Percentiles rank a stretch among this genome's conserved stretches.
phyloP scores from a whole-genome alignment of 495 filamentous ascomycete genomes.

The Daldinia concentrica region DNA sequence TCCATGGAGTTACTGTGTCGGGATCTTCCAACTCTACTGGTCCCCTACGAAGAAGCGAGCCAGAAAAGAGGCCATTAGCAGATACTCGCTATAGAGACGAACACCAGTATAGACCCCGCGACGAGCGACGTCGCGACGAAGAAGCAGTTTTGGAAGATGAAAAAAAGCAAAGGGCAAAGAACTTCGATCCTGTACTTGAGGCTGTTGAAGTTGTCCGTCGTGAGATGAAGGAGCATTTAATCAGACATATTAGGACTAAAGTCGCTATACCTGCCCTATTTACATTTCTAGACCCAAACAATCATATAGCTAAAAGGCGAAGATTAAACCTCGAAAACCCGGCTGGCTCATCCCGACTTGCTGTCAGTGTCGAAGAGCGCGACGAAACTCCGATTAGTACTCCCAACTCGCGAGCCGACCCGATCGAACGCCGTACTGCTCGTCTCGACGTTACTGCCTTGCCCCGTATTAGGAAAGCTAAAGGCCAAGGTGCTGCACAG shows the following conservation, averaged over 20 bases:
- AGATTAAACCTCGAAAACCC: conserved; percentile 80
- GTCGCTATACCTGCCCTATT: conserved; percentile 84
- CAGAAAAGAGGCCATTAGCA: conserved; percentile 35
- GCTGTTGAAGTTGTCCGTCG: conserved; percentile 77
- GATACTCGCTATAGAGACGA: conserved; percentile 53
- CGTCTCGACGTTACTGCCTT: conserved; percentile 70
- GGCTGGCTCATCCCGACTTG: conserved; percentile 57
- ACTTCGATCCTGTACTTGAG: conserved; percentile 86
- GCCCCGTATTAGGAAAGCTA: conserved; percentile 75
- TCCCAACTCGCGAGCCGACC: conserved; percentile 72
- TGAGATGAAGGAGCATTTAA: conserved; percentile 84
- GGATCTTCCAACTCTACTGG: conserved; percentile 47
- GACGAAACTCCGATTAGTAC: conserved; percentile 69
- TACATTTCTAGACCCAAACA: conserved; percentile 82
- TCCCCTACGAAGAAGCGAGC: conserved; percentile 31
- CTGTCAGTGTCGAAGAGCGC: conserved; percentile 59
- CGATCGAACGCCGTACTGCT: conserved; percentile 58
- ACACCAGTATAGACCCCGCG: conserved; percentile 61
- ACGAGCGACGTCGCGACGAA: conserved; percentile 67
- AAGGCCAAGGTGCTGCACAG: conserved; percentile 65
- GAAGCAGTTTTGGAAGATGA: conserved; percentile 85
- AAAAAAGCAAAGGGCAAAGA: conserved; percentile 80
- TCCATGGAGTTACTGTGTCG: conserved; percentile 62
- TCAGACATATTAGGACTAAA: conserved; percentile 85
- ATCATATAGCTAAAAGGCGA: conserved; percentile 77